Percentiles rank a stretch among this genome's conserved stretches.
phyloP scores from a whole-genome alignment of 2,329 filamentous ascomycete species.

The Corinectria fuckeliana region DNA sequence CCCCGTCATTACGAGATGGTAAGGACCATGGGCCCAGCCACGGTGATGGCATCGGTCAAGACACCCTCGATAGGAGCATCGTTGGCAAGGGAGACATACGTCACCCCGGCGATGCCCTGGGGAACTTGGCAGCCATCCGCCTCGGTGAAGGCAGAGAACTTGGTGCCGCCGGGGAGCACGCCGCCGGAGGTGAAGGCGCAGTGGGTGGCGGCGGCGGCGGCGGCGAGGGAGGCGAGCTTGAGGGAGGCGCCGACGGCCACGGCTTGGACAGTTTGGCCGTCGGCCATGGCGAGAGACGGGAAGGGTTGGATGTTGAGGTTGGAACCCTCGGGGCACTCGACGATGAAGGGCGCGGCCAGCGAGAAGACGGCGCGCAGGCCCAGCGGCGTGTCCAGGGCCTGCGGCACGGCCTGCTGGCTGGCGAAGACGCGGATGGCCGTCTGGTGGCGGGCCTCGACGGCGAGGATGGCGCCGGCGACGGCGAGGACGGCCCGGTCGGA shows the following conservation, averaged over 20 bases:
- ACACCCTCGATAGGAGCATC: slow-evolving; percentile 55
- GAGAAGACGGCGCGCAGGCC: slow-evolving; percentile 74
- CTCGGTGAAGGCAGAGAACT: slow-evolving; percentile 62
- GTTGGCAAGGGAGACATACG: slow-evolving; percentile 71
- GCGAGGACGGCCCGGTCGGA: slow-evolving; percentile 65
- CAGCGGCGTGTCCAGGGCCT: slow-evolving; percentile 74
- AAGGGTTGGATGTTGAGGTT: slow-evolving; percentile 66
- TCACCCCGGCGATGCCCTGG: slow-evolving; percentile 66
- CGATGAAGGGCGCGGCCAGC: slow-evolving; percentile 75
- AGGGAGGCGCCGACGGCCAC: slow-evolving; percentile 41
- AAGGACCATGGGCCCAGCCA: slow-evolving; percentile 70
- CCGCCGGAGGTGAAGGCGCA: slow-evolving; percentile 73
- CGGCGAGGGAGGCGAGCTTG: slow-evolving; percentile 56
- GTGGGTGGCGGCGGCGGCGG: slow-evolving; percentile 58
- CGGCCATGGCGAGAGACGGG: slow-evolving; percentile 61
- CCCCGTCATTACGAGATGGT: slow-evolving; percentile 50
- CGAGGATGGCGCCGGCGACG: slow-evolving; percentile 73
- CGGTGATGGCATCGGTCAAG: slow-evolving; percentile 66
- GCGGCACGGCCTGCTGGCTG: slow-evolving; percentile 65
- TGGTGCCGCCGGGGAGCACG: slow-evolving; percentile 60
- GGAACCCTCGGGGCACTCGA: slow-evolving; percentile 71
- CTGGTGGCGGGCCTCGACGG: slow-evolving; percentile 76
- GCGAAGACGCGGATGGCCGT: slow-evolving; percentile 71
- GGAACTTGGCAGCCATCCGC: slow-evolving; percentile 66
- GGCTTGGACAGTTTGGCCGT: slow-evolving; percentile 48